Evolutionary conservation across 805 yeast species (phyloP).

Genomic region (Zygotorulaspora florentina): DNA sequence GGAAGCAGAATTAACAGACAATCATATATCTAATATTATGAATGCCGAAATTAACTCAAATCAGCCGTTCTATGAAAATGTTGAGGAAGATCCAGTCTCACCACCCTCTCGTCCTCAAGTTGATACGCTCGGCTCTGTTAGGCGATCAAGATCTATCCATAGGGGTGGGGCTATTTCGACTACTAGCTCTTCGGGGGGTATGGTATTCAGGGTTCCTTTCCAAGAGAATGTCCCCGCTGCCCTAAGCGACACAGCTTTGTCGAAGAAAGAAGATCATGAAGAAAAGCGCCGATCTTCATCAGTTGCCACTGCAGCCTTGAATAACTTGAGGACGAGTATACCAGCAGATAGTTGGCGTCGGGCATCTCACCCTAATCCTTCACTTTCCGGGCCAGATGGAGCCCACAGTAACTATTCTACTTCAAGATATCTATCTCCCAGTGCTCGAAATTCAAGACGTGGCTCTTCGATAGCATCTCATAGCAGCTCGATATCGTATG

Average conservation of each 20-base stretch:
- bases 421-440: conserved; percentile 5
- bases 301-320: conserved; percentile 13
- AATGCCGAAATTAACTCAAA: conserved; percentile 3
- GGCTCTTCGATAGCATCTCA: conserved; percentile 39
- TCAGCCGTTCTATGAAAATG: conserved; percentile 11
- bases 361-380: conserved; percentile 25
- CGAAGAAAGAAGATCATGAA: conserved; percentile 9
- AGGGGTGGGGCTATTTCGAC: conserved; percentile 19
- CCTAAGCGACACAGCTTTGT: conserved; percentile 10
- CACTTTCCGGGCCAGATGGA: conserved; percentile 6
- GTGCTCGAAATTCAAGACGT: conserved; percentile 26
- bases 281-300: conserved; percentile 25
- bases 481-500: conserved; percentile 28
- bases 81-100: conserved; percentile 19
- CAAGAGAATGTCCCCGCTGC: conserved; percentile 42
- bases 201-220: conserved; percentile 62
- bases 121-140: not conserved
- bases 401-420: conserved; percentile 6
- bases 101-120: conserved; percentile 10
- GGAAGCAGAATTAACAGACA: not conserved
- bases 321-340: conserved; percentile 9
- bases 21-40: not conserved
- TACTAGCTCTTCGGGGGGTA: conserved; percentile 34
- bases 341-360: conserved; percentile 17
- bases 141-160: conserved; percentile 9